Evolutionary conservation across 257 asterid species (phyloP).

Genomic region (Solanum habrochaites): DNA sequence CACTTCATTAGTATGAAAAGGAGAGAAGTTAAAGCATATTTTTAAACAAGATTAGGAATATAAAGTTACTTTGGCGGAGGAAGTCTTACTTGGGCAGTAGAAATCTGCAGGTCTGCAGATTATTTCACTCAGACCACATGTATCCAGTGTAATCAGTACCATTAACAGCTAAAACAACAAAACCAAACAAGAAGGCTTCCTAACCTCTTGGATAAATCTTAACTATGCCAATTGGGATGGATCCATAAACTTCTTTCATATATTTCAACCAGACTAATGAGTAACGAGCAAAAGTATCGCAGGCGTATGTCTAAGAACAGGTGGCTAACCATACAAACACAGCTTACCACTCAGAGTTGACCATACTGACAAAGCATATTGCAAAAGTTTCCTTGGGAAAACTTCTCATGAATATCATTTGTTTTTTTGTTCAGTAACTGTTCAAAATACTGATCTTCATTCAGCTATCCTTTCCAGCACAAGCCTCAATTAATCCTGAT

Average conservation of each 20-base stretch:
- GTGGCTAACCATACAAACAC: neutral
- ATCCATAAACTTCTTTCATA: neutral
- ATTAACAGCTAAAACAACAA: constrained; percentile 4
- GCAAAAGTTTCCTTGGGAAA: neutral
- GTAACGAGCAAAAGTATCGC: neutral
- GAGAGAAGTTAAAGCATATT: neutral
- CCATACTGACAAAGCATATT: neutral
- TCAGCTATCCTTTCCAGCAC: neutral
- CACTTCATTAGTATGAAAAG: neutral
- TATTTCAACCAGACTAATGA: neutral
- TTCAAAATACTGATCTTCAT: neutral
- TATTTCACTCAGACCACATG: constrained; percentile 5
- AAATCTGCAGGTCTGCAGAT: constrained; percentile 16
- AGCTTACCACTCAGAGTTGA: neutral
- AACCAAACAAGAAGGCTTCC: constrained; percentile 7
- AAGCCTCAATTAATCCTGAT: neutral
- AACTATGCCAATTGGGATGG: neutral
- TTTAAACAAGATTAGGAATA: neutral
- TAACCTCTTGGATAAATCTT: neutral
- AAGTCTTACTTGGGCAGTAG: constrained; percentile 26
- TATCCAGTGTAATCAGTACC: constrained; percentile 5
- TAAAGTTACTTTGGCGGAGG: neutral
- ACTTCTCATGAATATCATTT: neutral
- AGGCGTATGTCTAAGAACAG: neutral
- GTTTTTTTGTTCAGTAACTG: neutral